phyloP scores from a whole-genome alignment of 495 filamentous ascomycete species.

The Penicillium pulvis region DNA sequence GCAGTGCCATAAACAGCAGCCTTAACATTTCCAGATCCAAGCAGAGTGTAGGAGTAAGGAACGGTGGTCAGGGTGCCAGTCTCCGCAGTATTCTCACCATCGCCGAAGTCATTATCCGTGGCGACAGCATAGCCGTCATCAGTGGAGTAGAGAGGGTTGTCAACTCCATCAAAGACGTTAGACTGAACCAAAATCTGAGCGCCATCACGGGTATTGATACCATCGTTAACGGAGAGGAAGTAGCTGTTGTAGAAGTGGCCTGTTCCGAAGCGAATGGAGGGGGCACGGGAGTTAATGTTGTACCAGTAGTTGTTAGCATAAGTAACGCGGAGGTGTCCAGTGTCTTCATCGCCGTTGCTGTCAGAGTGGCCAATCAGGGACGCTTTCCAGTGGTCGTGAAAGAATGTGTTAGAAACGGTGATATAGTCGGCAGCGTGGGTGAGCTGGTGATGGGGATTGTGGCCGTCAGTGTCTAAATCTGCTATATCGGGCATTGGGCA shows the following conservation, averaged over 20 bases:
- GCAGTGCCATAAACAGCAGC: constrained; percentile 49
- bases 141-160: constrained; percentile 55
- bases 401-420: constrained; percentile 51
- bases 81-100: constrained; percentile 45
- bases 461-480: background rate
- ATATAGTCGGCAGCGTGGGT: constrained; percentile 53
- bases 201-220: constrained; percentile 66
- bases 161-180: constrained; percentile 53
- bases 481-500: background rate
- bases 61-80: constrained; percentile 50
- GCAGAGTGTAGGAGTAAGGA: constrained; percentile 53
- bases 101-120: constrained; percentile 58
- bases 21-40: constrained; percentile 47
- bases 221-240: constrained; percentile 49
- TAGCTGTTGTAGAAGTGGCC: constrained; percentile 56
- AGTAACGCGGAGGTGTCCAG: constrained; percentile 59
- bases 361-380: constrained; percentile 61
- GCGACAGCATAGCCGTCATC: constrained; percentile 57
- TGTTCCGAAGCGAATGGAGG: constrained; percentile 65
- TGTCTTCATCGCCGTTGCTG: constrained; percentile 47
- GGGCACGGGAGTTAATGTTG: constrained; percentile 62
- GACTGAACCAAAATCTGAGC: constrained; percentile 66
- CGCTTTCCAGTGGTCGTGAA: constrained; percentile 68
- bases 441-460: constrained; percentile 18
- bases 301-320: constrained; percentile 65